A percentile compares a stretch with the other conserved stretches of the same genome.
Evolutionary conservation across 345 rosid species (phyloP).

Genomic region (Gossypioides kirkii): DNA sequence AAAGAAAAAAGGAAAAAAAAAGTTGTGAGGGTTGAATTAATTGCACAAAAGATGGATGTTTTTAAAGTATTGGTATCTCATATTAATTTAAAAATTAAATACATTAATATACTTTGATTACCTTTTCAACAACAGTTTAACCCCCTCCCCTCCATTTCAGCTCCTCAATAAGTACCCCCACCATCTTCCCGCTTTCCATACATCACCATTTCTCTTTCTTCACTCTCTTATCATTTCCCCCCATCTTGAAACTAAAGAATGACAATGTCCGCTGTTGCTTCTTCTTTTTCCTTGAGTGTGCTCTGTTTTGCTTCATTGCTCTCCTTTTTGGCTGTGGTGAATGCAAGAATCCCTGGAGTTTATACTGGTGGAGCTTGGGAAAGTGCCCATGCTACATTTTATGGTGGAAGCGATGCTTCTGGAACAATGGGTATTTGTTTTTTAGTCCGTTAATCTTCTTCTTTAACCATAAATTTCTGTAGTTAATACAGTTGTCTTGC

Average conservation of each 20-base stretch:
- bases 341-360: slow-evolving; percentile 49
- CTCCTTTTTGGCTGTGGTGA: not conserved
- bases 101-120: not conserved
- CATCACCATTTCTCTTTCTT: not conserved
- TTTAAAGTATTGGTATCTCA: too few relatives aligned
- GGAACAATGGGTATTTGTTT: slow-evolving; percentile 68
- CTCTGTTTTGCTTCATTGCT: slow-evolving; percentile 16
- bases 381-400: slow-evolving; percentile 71
- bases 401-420: slow-evolving; percentile 64
- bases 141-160: not conserved
- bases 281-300: slow-evolving; percentile 7
- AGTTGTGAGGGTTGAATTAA: too few relatives aligned
- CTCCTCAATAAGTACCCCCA: slow-evolving; percentile 20
- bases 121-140: not conserved
- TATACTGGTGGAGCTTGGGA: slow-evolving; percentile 48
- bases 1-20: not conserved
- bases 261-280: not conserved
- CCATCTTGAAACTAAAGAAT: not conserved
- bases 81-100: too few relatives aligned
- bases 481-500: not conserved
- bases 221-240: not conserved
- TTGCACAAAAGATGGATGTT: not conserved
- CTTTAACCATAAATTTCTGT: not conserved
- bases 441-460: not conserved
- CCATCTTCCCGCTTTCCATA: slow-evolving; percentile 13